These are phyloP conservation scores for Colletotrichum aenigma DNA, from an alignment of 2,329 filamentous ascomycete species.

Conservation along the genomic window DNA sequence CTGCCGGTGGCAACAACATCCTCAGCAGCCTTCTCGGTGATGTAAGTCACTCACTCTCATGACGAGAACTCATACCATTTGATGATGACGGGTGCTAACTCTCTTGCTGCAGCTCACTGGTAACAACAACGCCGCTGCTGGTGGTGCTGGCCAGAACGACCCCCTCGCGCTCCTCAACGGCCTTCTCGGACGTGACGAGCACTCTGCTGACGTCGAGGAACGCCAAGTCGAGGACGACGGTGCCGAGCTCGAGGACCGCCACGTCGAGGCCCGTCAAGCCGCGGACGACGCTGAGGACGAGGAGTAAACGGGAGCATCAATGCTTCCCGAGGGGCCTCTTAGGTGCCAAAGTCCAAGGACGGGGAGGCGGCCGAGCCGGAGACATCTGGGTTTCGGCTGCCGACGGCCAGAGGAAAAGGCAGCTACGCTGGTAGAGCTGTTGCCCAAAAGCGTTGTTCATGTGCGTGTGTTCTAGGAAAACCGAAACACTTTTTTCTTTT, in stretches of 20 bases:
- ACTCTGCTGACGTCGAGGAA: neutral
- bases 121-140: neutral
- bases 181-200: conserved; percentile 7
- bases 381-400: neutral
- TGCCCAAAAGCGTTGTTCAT: neutral
- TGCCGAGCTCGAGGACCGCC: neutral
- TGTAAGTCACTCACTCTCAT: neutral
- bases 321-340: neutral
- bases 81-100: neutral
- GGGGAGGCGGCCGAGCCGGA: neutral
- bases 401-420: neutral
- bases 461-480: neutral
- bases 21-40: neutral
- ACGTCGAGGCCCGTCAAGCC: neutral
- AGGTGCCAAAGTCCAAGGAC: neutral
- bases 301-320: neutral
- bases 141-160: neutral
- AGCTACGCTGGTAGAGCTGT: conserved; percentile 13
- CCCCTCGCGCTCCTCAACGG: neutral
- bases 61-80: neutral
- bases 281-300: neutral
- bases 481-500: neutral
- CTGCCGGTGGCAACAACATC: neutral
- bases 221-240: neutral
- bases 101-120: neutral